Percentiles rank a stretch among this genome's conserved stretches.
These are phyloP conservation scores for Aegilops tauschii DNA, from an alignment of 176 grass and related monocot genomes.

Conservation along the genomic window DNA sequence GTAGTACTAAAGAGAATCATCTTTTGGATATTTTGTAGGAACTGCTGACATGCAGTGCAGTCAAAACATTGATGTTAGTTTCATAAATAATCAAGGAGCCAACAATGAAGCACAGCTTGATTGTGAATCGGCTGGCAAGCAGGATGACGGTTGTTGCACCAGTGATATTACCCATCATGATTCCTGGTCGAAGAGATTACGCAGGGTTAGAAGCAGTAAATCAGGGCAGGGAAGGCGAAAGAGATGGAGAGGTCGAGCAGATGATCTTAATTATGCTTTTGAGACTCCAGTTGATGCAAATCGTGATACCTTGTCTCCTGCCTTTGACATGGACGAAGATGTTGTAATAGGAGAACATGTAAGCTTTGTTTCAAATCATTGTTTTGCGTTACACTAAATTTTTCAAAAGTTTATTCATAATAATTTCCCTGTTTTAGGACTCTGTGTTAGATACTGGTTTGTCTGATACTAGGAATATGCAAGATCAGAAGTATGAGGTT, in stretches of 20 bases:
- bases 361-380: conserved; percentile 34
- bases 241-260: conserved; percentile 86
- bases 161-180: conserved; percentile 73
- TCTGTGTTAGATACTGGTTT: conserved; percentile 20
- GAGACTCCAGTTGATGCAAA: conserved; percentile 31
- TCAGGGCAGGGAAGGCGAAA: conserved; percentile 68
- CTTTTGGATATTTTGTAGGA: conserved; percentile 43
- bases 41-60: conserved; percentile 46
- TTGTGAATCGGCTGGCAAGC: conserved; percentile 46
- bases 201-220: conserved; percentile 71
- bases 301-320: conserved; percentile 20
- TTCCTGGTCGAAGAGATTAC: conserved; percentile 65
- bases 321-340: conserved; percentile 38
- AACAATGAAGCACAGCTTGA: conserved; percentile 52
- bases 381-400: background rate
- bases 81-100: conserved; percentile 25
- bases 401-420: conserved; percentile 6
- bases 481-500: conserved; percentile 74
- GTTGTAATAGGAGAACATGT: conserved; percentile 39
- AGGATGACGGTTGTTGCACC: conserved; percentile 77
- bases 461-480: conserved; percentile 26
- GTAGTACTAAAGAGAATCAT: conserved; percentile 9
- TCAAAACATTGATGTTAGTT: conserved; percentile 45
- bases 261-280: conserved; percentile 49
- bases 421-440: conserved; percentile 42